phyloP scores from a whole-genome alignment of 371 early-diverging fungal genomes.

The Syncephalastrum sp. region DNA sequence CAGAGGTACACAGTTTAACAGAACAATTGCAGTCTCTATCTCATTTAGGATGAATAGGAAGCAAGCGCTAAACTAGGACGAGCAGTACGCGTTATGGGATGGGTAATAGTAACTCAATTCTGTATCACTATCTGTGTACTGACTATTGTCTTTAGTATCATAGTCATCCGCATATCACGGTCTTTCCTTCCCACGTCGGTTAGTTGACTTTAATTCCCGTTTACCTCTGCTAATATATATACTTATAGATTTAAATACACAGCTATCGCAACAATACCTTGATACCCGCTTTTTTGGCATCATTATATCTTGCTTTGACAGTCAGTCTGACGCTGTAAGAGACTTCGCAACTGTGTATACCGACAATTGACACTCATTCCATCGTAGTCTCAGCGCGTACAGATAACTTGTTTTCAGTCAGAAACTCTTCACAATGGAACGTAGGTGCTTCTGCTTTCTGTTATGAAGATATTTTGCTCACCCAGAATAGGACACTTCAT shows the following conservation, averaged over 20 bases:
- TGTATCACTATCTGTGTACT: not conserved
- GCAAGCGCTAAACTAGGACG: constrained; percentile 40
- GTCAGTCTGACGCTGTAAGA: constrained; percentile 43
- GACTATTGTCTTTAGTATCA: constrained; percentile 41
- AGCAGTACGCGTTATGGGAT: constrained; percentile 63
- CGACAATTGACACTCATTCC: not conserved
- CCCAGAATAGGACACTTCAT: constrained; percentile 21
- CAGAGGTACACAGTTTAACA: constrained; percentile 41
- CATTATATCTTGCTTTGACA: constrained; percentile 70
- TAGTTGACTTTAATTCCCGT: constrained; percentile 3
- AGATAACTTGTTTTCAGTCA: constrained; percentile 59
- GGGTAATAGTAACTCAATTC: constrained; percentile 46
- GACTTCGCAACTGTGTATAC: not conserved
- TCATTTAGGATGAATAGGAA: constrained; percentile 28
- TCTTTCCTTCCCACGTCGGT: constrained; percentile 74
- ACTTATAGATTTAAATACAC: constrained; percentile 61
- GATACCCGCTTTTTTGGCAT: constrained; percentile 69
- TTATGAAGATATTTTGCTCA: not conserved
- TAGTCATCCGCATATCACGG: constrained; percentile 77
- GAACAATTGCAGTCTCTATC: not conserved
- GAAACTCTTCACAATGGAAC: constrained; percentile 18
- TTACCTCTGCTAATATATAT: no score
- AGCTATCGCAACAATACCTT: constrained; percentile 65
- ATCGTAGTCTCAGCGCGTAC: constrained; percentile 46
- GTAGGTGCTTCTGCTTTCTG: constrained; percentile 10